A percentile compares a stretch with the other conserved stretches of the same genome.
Conservation (phyloP, 306 rosid genomes). For the Castanea mollissima region DNA sequence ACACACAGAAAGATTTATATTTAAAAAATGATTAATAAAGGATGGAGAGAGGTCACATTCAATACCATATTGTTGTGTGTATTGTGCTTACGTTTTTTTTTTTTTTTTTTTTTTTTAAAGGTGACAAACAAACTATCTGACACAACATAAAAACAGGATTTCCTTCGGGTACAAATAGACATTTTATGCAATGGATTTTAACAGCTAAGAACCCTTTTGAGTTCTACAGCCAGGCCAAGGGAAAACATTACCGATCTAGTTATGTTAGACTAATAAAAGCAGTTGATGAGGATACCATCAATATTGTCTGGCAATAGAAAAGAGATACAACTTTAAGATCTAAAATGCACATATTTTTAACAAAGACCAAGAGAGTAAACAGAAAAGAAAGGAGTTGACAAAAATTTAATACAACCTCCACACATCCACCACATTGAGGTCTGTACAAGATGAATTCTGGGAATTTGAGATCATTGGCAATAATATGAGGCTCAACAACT, state of each 20-base stretch:
- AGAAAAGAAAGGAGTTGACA: not conserved
- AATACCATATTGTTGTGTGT: not conserved
- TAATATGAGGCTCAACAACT: conserved; percentile 67
- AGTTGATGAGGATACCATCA: not conserved
- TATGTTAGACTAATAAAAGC: not conserved
- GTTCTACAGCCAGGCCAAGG: not conserved
- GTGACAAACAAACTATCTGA: not conserved
- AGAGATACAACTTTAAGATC: not conserved
- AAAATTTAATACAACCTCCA: conserved; percentile 53
- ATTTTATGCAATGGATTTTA: not conserved
- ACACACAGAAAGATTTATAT: not conserved
- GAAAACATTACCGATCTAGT: not conserved
- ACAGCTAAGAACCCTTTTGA: not conserved
- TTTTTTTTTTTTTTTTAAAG: not conserved
- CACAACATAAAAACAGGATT: not conserved
- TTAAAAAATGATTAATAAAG: not conserved
- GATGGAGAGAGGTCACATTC: not conserved
- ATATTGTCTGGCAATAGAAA: not conserved
- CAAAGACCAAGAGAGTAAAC: not conserved
- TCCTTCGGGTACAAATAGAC: not conserved
- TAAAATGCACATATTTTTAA: not conserved
- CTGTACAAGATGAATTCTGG: conserved; percentile 57
- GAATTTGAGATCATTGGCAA: conserved; percentile 75
- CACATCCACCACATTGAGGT: conserved; percentile 58
- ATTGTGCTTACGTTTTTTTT: not conserved